phyloP scores from a whole-genome alignment of 1,284 basidiomycete species.

The Hemileia vastatrix region DNA sequence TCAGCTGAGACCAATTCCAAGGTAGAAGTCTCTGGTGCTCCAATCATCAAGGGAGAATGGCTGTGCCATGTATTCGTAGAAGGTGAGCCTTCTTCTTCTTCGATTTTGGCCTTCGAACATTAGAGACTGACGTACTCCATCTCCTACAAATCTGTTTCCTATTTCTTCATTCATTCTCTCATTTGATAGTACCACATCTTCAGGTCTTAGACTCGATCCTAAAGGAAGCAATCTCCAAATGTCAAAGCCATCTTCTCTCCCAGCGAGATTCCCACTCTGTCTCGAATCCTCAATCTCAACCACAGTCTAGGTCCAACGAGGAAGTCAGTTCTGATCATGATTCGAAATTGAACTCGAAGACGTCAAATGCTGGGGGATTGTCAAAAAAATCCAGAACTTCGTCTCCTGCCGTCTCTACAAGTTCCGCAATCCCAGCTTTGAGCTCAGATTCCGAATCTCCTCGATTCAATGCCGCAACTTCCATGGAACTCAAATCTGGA shows the following conservation, averaged over 20 bases:
- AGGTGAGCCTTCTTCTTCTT: constrained; percentile 17
- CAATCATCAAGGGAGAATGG: constrained; percentile 26
- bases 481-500: not conserved
- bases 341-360: not conserved
- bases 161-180: too few relatives aligned
- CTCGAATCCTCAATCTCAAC: too few relatives aligned
- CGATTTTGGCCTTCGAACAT: not conserved
- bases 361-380: too few relatives aligned
- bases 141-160: too few relatives aligned
- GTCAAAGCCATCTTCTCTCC: too few relatives aligned
- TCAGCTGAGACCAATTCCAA: not conserved
- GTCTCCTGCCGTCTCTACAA: not conserved
- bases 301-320: too few relatives aligned
- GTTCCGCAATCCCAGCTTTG: not conserved
- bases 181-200: too few relatives aligned
- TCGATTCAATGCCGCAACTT: not conserved
- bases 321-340: not conserved
- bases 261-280: too few relatives aligned
- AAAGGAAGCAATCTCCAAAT: too few relatives aligned
- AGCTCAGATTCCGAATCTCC: not conserved
- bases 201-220: too few relatives aligned
- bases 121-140: too few relatives aligned
- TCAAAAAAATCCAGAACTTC: not conserved
- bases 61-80: constrained; percentile 31
- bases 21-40: not conserved